Base-by-base conservation (phyloP, 148 eudicot species). In the Tetragonia tetragonoides region DNA sequence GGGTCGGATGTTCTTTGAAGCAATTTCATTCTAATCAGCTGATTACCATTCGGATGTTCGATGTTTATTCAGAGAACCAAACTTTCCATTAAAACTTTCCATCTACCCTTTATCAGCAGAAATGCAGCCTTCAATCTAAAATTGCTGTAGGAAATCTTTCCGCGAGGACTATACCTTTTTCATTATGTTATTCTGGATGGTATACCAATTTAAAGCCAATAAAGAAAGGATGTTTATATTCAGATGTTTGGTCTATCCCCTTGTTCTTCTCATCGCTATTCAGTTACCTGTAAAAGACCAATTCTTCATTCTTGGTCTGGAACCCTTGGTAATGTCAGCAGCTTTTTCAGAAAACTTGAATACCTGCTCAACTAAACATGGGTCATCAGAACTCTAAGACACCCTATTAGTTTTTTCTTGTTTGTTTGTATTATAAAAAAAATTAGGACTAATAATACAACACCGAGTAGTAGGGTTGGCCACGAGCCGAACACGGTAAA, bases 181-280 rank as follows among this genome's bases (percentile, higher is more conserved):
- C 44, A 41, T 37, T 63, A 21, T 69, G 23, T 80, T 47, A 40
- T 62, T 81, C 44, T 76, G 76, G 76, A 81, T 41, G 21, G 38
- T 40, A 70, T 68, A 40, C 73, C 66, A 72, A 71, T 53, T 57
- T 72, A 4, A 66, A 77, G 73, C 73, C 72, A 41, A 81, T 72
- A 81, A 81, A 72, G 72, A 77, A 72, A 72, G 65, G 73, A 47
- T 54, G 72, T 70, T 69, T 37, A 74, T 74, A 67, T 74, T 59
- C 51, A 64, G 66, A 11, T 51, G 14, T 23, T 56, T 53, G 16
- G 17, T 23, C 18, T 34, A 15, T 51, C 8, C 24, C 72, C 57
- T 23, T 49, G 60, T 44, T 49, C 75, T 20, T 41, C 16, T 23
- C 11, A 16, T 28, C 34, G 34, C 34, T 28, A 28, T 28, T 28